phyloP scores from a whole-genome alignment of 225 moss, liverwort and hornwort species.

The Neckera pumila region DNA sequence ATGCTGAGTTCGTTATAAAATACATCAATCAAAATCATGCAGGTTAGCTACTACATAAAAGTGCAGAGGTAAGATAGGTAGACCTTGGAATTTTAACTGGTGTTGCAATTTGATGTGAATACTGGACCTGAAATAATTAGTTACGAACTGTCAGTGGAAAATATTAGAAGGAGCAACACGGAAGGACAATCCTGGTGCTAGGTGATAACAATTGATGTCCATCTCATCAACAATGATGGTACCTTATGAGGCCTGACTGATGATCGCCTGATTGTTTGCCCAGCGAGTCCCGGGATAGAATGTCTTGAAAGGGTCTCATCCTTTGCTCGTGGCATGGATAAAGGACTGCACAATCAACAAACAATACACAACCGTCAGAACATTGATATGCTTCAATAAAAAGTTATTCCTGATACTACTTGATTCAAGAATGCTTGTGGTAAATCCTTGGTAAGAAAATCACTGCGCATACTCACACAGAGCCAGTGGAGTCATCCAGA shows the following conservation, averaged over 20 bases:
- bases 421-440: background rate
- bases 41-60: background rate
- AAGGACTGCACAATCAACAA: conserved; percentile 25
- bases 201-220: background rate
- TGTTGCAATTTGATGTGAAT: conserved; percentile 49
- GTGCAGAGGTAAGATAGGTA: background rate
- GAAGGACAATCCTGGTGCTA: background rate
- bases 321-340: conserved; percentile 56
- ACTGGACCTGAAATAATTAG: conserved; percentile 53
- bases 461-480: conserved; percentile 41
- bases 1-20: background rate
- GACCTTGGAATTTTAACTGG: conserved; percentile 82
- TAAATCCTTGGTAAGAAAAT: background rate
- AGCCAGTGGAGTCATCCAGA: conserved; percentile 43
- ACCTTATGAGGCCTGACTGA: conserved; percentile 36
- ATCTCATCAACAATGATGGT: background rate
- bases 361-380: background rate
- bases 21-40: background rate
- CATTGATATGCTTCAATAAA: background rate
- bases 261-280: conserved; percentile 29
- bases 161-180: background rate
- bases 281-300: conserved; percentile 34
- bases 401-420: background rate
- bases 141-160: background rate
- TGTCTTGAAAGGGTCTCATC: conserved; percentile 69